A percentile compares a stretch with the other conserved stretches of the same genome.
Conservation (phyloP, 148 eudicot species). For the Amaranthus hypochondriacus region DNA sequence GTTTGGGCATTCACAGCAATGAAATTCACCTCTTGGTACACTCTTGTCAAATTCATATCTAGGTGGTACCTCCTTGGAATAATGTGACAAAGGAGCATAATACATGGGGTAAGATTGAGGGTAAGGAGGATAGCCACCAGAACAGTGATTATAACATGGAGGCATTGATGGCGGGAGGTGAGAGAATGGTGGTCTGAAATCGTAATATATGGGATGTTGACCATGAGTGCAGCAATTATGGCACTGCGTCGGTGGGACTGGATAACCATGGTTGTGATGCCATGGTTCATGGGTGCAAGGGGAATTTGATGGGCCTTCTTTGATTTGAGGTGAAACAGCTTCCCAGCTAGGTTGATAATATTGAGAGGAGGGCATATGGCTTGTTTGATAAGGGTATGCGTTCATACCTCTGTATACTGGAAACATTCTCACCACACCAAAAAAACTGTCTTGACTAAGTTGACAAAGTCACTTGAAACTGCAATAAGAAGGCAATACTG, state of each 20-base stretch:
- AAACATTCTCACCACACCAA: constrained; percentile 22
- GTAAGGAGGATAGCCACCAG: constrained; percentile 33
- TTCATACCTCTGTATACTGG: constrained; percentile 28
- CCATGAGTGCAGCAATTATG: constrained; percentile 45
- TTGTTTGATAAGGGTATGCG: constrained; percentile 31
- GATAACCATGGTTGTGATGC: constrained; percentile 39
- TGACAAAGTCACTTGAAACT: neutral
- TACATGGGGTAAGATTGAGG: constrained; percentile 38
- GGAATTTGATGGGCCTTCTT: constrained; percentile 19
- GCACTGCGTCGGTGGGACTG: constrained; percentile 37
- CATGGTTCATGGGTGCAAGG: constrained; percentile 29
- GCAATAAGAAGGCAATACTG: neutral
- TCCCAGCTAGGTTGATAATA: constrained; percentile 31
- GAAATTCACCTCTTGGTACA: constrained; percentile 23
- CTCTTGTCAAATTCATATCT: constrained; percentile 47
- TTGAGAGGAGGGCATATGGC: constrained; percentile 31
- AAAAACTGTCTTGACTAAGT: neutral
- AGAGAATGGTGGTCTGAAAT: constrained; percentile 43
- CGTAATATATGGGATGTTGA: constrained; percentile 29
- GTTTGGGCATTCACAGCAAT: constrained; percentile 59
- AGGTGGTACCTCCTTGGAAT: constrained; percentile 47
- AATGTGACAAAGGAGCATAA: constrained; percentile 45
- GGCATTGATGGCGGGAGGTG: constrained; percentile 33
- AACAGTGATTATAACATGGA: constrained; percentile 20
- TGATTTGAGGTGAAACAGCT: constrained; percentile 30